Evolutionary conservation across 1,284 basidiomycete species (phyloP).

Genomic region (Volvariella volvacea): DNA sequence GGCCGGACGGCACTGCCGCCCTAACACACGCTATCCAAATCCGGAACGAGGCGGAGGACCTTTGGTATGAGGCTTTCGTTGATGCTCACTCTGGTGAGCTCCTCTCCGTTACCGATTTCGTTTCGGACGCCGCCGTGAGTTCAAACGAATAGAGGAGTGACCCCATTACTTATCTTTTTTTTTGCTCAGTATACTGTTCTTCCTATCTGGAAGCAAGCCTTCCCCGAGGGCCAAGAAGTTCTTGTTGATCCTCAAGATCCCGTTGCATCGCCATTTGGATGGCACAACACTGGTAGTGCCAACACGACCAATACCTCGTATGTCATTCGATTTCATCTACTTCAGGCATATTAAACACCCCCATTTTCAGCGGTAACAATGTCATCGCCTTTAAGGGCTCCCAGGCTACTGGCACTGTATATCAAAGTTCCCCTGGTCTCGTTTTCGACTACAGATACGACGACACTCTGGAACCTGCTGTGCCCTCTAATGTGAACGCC

Average conservation of each 20-base stretch:
- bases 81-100: conserved; percentile 52
- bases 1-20: conserved; percentile 37
- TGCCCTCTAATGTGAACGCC: conserved; percentile 3
- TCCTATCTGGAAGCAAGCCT: conserved; percentile 29
- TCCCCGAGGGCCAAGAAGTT: conserved; percentile 28
- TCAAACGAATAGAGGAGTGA: background rate
- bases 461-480: background rate
- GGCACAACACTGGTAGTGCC: conserved; percentile 27
- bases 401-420: background rate
- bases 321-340: conserved; percentile 1
- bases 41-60: conserved; percentile 41
- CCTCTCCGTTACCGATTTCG: conserved; percentile 50
- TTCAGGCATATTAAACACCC: too few species aligned
- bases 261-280: conserved; percentile 34
- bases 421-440: conserved; percentile 5
- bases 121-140: conserved; percentile 35
- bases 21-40: conserved; percentile 47
- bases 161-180: too few species aligned
- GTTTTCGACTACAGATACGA: conserved; percentile 7
- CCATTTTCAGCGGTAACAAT: conserved; percentile 12
- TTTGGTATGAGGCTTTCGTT: conserved; percentile 60
- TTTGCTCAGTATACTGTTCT: conserved; percentile 30
- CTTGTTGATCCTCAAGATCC: conserved; percentile 32
- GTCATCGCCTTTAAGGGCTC: conserved; percentile 7
- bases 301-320: conserved; percentile 14